Base-by-base conservation (phyloP, 805 yeast genomes). In the Myxozyma udenii region DNA sequence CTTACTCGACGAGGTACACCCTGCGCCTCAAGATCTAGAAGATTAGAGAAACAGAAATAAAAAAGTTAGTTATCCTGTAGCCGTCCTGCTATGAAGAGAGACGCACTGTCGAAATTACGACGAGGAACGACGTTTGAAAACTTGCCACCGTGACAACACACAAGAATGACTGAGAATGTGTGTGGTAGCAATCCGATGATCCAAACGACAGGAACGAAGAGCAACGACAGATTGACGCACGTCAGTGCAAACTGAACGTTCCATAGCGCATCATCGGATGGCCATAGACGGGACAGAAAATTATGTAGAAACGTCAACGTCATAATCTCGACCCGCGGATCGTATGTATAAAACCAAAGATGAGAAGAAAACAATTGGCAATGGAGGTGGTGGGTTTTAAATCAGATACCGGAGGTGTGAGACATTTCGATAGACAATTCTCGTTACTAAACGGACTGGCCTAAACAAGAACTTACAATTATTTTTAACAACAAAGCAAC, bases 151-250 rank as follows among this genome's bases (percentile, higher is more conserved):
- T 49, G 46, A 19, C 16, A 41, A 11, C 40, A 22, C 11, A 53
- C 42, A 25, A 49, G 25, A 11, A 53, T 33, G 23, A 53, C 28
- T 37, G 57, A 49, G 26, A 53, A 53, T 4, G 53, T 53, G 38
- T 49, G 54, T 21, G 53, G 53, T 3, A 53, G 44, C 16, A 49
- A 37, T 4, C 50, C 53, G 22, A 45, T 46, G 7, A 49, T 38
- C 53, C 57, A 53, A 4, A 48, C 51, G 22, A 33, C 30, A 1
- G 57, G 54, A 11, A 53, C 44, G 14, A 38, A 19, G 4, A 53
- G 45, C n/a, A 50, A 48, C 5, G 57, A 53, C 16, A 53, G 38
- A 24, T 53, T 53, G 45, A 18, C 41, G 40, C 54, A 44, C n/a
- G 46, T 16, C 41, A 53, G 22, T 12, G 50, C 39, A 18, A 48